Evolutionary conservation across 306 rosid species (phyloP).

Genomic region (Corylus heterophylla): DNA sequence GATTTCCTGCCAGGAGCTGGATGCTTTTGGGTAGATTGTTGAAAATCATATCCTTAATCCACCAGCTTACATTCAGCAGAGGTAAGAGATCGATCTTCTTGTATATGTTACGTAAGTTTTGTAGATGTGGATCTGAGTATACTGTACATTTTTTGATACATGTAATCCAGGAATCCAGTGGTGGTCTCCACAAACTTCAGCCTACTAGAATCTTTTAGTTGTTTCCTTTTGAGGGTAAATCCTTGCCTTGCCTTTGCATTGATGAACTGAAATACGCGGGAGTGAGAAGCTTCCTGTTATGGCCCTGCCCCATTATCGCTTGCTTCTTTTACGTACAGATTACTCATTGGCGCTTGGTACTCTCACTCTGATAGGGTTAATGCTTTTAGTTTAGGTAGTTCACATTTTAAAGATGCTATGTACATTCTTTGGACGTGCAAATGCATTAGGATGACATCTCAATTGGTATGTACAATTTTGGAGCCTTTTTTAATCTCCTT

Average conservation of each 20-base stretch:
- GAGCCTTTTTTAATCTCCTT: not conserved
- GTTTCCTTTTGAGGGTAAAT: not conserved
- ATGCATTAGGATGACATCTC: constrained; percentile 16
- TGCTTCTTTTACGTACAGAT: constrained; percentile 6
- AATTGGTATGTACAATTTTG: constrained; percentile 12
- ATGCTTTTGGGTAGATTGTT: constrained; percentile 45
- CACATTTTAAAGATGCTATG: constrained; percentile 25
- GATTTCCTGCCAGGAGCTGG: constrained; percentile 33
- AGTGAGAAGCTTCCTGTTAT: not conserved
- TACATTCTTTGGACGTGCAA: constrained; percentile 18
- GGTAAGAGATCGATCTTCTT: constrained; percentile 10
- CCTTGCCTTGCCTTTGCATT: constrained; percentile 2
- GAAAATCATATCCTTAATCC: constrained; percentile 24
- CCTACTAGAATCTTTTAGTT: constrained; percentile 1
- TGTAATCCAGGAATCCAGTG: constrained; percentile 28
- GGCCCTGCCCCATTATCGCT: not conserved
- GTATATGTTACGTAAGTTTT: not conserved
- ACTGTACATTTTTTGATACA: constrained; percentile 16
- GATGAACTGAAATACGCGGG: not conserved
- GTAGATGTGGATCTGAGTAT: not conserved
- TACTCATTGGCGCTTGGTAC: not conserved
- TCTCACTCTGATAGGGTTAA: not conserved
- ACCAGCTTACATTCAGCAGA: constrained; percentile 21
- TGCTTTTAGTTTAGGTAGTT: constrained; percentile 18
- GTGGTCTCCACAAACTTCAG: constrained; percentile 16